phyloP scores from a whole-genome alignment of 306 rosid genomes.

The Trichosanthes truncata region DNA sequence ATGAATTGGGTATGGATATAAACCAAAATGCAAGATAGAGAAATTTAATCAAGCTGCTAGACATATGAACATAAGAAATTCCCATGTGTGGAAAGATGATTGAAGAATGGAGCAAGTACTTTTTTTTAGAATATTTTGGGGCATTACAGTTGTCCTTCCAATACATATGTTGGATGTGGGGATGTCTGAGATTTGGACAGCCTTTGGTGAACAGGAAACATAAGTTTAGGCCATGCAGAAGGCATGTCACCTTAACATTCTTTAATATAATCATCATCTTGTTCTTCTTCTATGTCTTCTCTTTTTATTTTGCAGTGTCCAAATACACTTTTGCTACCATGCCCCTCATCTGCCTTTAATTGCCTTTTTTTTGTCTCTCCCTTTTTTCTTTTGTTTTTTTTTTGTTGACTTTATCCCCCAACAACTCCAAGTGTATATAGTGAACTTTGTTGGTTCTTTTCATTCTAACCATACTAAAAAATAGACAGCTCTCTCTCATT shows the following conservation, averaged over 20 bases:
- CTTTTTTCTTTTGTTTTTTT: background rate
- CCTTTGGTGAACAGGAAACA: background rate
- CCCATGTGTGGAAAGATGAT: background rate
- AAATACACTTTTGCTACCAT: background rate
- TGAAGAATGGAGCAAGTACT: background rate
- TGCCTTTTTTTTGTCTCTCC: background rate
- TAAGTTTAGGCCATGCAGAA: background rate
- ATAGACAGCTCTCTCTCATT: background rate
- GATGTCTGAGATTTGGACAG: background rate
- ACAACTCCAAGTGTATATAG: background rate
- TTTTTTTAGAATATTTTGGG: background rate
- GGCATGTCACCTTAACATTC: background rate
- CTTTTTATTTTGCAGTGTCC: background rate
- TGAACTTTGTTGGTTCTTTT: background rate
- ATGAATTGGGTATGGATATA: background rate
- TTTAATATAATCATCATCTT: background rate
- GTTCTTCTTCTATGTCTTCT: background rate
- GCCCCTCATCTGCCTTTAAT: background rate
- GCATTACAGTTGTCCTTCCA: background rate
- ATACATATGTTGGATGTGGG: background rate
- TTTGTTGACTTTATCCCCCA: background rate
- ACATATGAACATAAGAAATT: background rate
- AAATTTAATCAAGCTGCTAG: background rate
- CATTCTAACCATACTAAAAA: background rate
- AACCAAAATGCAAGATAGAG: background rate